Evolutionary conservation across 192 early-diverging fungal genomes (phyloP).

Genomic region (Gryganskiella cystojenkinii): DNA sequence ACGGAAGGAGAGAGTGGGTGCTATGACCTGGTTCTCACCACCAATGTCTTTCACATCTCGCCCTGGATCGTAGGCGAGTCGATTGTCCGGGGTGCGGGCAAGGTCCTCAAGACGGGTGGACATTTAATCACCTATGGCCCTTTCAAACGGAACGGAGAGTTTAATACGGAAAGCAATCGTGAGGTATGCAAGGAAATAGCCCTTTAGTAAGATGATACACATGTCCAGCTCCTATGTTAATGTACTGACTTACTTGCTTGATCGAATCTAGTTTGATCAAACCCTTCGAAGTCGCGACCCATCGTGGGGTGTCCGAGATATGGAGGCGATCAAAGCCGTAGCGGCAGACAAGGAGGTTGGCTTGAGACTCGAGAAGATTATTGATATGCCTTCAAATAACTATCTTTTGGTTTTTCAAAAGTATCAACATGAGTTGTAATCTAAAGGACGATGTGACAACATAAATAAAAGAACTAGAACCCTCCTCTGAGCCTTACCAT

Average conservation of each 20-base stretch:
- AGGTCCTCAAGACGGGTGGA: conserved; percentile 20
- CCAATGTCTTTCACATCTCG: conserved; percentile 49
- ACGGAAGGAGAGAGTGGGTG: background rate
- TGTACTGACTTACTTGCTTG: too few relatives aligned
- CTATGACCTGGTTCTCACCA: conserved; percentile 35
- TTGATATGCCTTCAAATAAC: conserved; percentile 43
- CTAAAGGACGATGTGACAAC: too few relatives aligned
- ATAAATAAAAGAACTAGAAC: too few relatives aligned
- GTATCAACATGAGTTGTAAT: too few relatives aligned
- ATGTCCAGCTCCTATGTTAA: too few relatives aligned
- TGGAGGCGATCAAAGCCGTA: conserved; percentile 33
- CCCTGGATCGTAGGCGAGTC: conserved; percentile 44
- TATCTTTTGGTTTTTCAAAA: conserved; percentile 38
- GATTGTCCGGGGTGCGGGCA: conserved; percentile 25
- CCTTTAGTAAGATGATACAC: too few relatives aligned
- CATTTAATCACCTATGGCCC: conserved; percentile 17
- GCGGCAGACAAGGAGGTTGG: conserved; percentile 12
- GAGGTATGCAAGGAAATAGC: conserved; percentile 33
- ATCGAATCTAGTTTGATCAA: conserved; percentile 36
- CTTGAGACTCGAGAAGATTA: conserved; percentile 20
- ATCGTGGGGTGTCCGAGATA: conserved; percentile 47
- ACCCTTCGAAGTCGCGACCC: conserved; percentile 33
- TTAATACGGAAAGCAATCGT: conserved; percentile 44
- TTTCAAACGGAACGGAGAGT: conserved; percentile 21
- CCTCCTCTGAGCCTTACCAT: too few relatives aligned